Evolutionary conservation across 345 rosid genomes (phyloP), one percentile per base, ranked within the genome.

Genomic region (Populus deltoides): DNA sequence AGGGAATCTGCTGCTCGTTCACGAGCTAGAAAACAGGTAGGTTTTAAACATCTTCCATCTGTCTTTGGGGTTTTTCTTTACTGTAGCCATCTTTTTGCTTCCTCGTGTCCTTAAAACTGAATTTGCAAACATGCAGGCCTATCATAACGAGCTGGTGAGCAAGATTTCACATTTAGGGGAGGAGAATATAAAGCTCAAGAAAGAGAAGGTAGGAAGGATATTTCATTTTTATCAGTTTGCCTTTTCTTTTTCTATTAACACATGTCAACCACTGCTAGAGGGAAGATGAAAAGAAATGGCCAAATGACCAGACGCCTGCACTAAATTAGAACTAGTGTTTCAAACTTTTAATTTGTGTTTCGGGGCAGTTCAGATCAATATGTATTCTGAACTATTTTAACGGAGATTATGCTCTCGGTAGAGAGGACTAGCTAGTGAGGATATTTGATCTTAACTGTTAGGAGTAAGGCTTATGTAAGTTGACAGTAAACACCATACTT

Each of bases 1-100:
- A 84, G 94, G 84, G 94, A 90, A 82, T 90, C 94, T 20, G 94
- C 91, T 68, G 92, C 94, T 5, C 88, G 89, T 10, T 89, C 92
- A 2, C 86, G 91, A 79, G 94, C 91, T 62, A 88, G 92, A 82
- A 90, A 88, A 77, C 90, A 89, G 88, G 92, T 87, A 22, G 49
- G 45, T 41, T 53, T 78, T 51, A 13, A 47, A 59, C 36, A 3
- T 66, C 1, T 47, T 51, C 25, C 31, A 45, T 59, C 33, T 75
- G 18, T 57, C 11, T 53, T 20, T n/a, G 62, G 53, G 12, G 16
- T 7, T 45, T 51, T 65, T 45, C 18, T 59, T 0, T 61, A 36
- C 31, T 71, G 53, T 62, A 78, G 13, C 43, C 35, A 16, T 27
- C 63, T 29, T 18, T 81, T 45, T 66, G 22, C 75, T 36, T 27